Conservation (phyloP, 2,329 filamentous ascomycete species). For the Sarocladium strictum region DNA sequence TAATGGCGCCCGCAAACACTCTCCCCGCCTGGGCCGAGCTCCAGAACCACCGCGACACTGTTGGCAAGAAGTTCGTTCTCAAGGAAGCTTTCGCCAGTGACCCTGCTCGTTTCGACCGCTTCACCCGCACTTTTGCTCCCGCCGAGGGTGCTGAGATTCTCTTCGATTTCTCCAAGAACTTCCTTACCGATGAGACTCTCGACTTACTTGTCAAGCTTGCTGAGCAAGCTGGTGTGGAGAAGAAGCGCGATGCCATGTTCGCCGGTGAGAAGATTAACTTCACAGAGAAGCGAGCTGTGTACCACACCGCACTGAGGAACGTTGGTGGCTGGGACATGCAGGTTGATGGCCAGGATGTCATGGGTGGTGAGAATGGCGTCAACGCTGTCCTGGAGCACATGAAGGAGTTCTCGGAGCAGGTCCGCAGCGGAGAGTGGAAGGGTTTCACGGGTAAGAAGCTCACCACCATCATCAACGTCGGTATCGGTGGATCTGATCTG, state of each 20-base stretch:
- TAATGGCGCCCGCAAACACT: conserved; percentile 77
- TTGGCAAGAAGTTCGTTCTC: conserved; percentile 84
- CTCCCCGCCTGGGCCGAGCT: conserved; percentile 85
- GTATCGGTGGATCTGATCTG: conserved; percentile 97
- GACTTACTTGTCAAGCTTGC: conserved; percentile 83
- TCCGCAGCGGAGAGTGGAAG: conserved; percentile 93
- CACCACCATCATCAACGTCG: conserved; percentile 93
- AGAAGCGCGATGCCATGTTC: conserved; percentile 97
- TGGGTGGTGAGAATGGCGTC: conserved; percentile 81
- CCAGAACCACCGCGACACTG: conserved; percentile 79
- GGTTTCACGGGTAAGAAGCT: conserved; percentile 97
- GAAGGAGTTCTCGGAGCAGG: conserved; percentile 95
- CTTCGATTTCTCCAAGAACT: conserved; percentile 99
- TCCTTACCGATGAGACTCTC: conserved; percentile 88
- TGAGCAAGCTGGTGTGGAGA: conserved; percentile 82
- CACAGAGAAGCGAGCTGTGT: conserved; percentile 92
- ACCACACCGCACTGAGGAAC: conserved; percentile 92
- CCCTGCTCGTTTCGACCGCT: conserved; percentile 81
- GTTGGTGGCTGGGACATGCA: conserved; percentile 73
- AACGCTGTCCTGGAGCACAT: conserved; percentile 91
- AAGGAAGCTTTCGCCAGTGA: conserved; percentile 92
- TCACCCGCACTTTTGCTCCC: conserved; percentile 80
- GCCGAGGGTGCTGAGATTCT: conserved; percentile 76
- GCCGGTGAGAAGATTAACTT: conserved; percentile 98
- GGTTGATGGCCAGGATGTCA: conserved; percentile 89